A percentile compares a stretch with the other conserved stretches of the same genome.
These are phyloP conservation scores for Neodidymelliopsis sp. DNA, from an alignment of 2,329 filamentous ascomycete genomes.

Conservation along the genomic window DNA sequence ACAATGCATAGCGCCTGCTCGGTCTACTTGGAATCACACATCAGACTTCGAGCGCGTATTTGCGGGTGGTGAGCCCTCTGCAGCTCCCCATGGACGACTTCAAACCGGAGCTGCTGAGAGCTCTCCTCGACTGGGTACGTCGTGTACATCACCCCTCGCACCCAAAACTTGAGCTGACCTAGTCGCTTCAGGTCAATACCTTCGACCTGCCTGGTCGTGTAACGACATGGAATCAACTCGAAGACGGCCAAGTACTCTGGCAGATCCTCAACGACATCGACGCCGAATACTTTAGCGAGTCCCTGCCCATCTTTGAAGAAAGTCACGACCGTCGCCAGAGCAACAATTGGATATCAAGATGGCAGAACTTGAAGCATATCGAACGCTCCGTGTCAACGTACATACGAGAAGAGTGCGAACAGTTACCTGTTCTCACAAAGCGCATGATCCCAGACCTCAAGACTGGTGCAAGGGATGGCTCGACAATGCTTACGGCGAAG, in stretches of 20 bases:
- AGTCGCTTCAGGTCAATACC: slow-evolving; percentile 50
- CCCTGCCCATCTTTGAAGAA: slow-evolving; percentile 56
- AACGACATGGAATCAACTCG: slow-evolving; percentile 52
- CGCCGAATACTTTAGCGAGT: slow-evolving; percentile 56
- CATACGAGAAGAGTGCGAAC: slow-evolving; percentile 55
- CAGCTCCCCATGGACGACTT: slow-evolving; percentile 48
- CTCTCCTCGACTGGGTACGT: slow-evolving; percentile 50
- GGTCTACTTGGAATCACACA: slow-evolving; percentile 21
- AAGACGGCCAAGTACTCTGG: slow-evolving; percentile 58
- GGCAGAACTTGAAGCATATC: slow-evolving; percentile 62
- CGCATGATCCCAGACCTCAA: slow-evolving; percentile 57
- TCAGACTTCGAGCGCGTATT: slow-evolving; percentile 20
- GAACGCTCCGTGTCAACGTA: slow-evolving; percentile 58
- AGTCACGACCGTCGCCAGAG: slow-evolving; percentile 49
- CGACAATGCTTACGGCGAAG: slow-evolving; percentile 50
- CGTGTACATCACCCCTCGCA: background rate
- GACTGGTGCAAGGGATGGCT: slow-evolving; percentile 56
- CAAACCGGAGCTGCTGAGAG: slow-evolving; percentile 50
- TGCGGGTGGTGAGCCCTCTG: slow-evolving; percentile 29
- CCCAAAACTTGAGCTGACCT: slow-evolving; percentile 10
- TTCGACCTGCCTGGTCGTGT: slow-evolving; percentile 51
- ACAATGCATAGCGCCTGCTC: slow-evolving; percentile 38
- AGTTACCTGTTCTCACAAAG: slow-evolving; percentile 50
- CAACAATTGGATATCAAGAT: slow-evolving; percentile 60
- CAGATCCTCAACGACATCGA: slow-evolving; percentile 57